Percentiles rank a stretch among this genome's conserved stretches.
These are phyloP conservation scores for Pseudozyma pruni DNA, from an alignment of 1,284 basidiomycete genomes.

Conservation along the genomic window DNA sequence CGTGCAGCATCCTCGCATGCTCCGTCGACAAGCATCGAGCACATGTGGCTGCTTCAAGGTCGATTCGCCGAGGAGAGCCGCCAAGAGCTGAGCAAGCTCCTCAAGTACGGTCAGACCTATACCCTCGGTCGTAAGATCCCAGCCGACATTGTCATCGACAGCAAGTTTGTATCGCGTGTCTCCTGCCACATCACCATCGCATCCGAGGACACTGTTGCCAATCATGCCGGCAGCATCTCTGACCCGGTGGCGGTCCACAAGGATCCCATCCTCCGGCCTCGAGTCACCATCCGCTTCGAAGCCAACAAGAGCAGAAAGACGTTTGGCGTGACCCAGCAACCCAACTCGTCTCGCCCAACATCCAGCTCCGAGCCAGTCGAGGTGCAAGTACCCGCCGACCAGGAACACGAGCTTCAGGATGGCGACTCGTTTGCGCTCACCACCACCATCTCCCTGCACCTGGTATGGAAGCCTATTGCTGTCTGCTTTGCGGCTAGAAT, in stretches of 20 bases:
- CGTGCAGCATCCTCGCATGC: not conserved
- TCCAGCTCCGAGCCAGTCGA: constrained; percentile 14
- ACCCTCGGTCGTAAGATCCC: constrained; percentile 56
- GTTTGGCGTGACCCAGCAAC: constrained; percentile 22
- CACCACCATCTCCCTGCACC: constrained; percentile 39
- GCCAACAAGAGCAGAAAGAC: constrained; percentile 48
- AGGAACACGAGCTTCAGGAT: constrained; percentile 23
- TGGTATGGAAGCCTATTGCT: constrained; percentile 41
- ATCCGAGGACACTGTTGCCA: constrained; percentile 15
- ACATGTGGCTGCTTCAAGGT: constrained; percentile 56
- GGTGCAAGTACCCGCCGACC: constrained; percentile 28
- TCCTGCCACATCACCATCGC: constrained; percentile 44
- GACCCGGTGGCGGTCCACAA: constrained; percentile 27
- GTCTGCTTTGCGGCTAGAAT: constrained; percentile 45
- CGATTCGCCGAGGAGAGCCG: constrained; percentile 48
- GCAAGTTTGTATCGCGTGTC: constrained; percentile 51
- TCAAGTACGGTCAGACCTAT: constrained; percentile 56
- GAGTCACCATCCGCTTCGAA: constrained; percentile 45
- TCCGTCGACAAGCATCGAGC: not conserved
- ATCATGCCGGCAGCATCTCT: not conserved
- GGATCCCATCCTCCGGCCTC: constrained; percentile 31
- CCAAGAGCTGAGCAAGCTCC: constrained; percentile 38
- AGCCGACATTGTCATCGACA: constrained; percentile 54
- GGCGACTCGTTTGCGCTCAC: constrained; percentile 43
- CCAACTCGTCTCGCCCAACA: constrained; percentile 1